Conservation (phyloP, 495 filamentous ascomycete genomes). For the Daldinia concentrica region DNA sequence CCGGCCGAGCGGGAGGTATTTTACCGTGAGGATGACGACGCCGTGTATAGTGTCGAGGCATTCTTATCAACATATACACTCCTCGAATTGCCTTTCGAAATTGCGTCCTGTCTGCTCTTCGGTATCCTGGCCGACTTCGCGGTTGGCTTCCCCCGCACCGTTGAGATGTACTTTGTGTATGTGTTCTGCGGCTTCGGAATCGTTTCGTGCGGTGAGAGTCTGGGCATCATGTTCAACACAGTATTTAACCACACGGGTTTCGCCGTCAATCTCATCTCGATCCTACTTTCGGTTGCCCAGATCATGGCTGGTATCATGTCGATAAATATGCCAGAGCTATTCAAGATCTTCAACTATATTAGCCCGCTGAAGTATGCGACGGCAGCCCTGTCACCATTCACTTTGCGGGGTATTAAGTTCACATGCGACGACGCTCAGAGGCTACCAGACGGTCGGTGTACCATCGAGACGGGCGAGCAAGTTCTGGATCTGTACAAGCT, state of each 20-base stretch:
- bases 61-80: conserved; percentile 74
- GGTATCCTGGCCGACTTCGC: conserved; percentile 66
- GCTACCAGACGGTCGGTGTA: conserved; percentile 66
- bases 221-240: conserved; percentile 84
- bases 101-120: conserved; percentile 70
- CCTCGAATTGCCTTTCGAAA: conserved; percentile 75
- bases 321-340: conserved; percentile 68
- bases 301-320: conserved; percentile 76
- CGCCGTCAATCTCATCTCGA: conserved; percentile 72
- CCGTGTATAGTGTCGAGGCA: conserved; percentile 70
- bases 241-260: conserved; percentile 77
- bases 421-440: conserved; percentile 65
- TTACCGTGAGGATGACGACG: conserved; percentile 74
- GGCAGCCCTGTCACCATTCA: conserved; percentile 69
- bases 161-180: conserved; percentile 69
- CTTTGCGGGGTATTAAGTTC: conserved; percentile 65
- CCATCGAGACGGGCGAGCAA: conserved; percentile 68
- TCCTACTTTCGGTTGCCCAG: conserved; percentile 70
- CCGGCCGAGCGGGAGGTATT: conserved; percentile 74
- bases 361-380: conserved; percentile 74
- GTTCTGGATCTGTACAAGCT: conserved; percentile 71
- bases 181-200: conserved; percentile 76
- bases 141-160: conserved; percentile 68
- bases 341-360: conserved; percentile 74
- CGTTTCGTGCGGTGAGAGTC: conserved; percentile 74